These are phyloP conservation scores for Suhomyces prunicola DNA, from an alignment of 805 yeast genomes.

Conservation along the genomic window DNA sequence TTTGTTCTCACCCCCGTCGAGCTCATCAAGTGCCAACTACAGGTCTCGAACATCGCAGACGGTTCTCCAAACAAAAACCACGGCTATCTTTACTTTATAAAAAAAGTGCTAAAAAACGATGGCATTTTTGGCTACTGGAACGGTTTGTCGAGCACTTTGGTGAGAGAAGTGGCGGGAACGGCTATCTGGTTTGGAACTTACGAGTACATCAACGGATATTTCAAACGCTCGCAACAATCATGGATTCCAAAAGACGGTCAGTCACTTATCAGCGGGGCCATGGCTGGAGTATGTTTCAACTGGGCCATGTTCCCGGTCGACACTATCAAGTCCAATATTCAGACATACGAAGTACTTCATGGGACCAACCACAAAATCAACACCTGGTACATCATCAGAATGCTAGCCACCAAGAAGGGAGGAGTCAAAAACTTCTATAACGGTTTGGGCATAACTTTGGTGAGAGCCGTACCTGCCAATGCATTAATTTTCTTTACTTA, in stretches of 20 bases:
- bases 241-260: constrained; percentile 40
- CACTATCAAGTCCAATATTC: constrained; percentile 84
- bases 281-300: constrained; percentile 82
- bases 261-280: constrained; percentile 72
- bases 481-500: constrained; percentile 82
- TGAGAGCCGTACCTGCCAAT: constrained; percentile 85
- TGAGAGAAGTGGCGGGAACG: constrained; percentile 86
- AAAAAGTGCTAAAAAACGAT: constrained; percentile 39
- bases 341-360: constrained; percentile 47
- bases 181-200: constrained; percentile 94
- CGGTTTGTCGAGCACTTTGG: constrained; percentile 77
- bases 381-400: constrained; percentile 2
- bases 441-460: constrained; percentile 78
- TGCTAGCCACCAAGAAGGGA: constrained; percentile 28
- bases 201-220: constrained; percentile 48
- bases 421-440: constrained; percentile 76
- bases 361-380: not conserved
- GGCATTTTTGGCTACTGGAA: constrained; percentile 82
- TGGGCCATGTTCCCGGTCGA: constrained; percentile 83
- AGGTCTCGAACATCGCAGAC: constrained; percentile 47
- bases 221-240: constrained; percentile 25
- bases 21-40: constrained; percentile 81
- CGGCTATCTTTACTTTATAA: constrained; percentile 29
- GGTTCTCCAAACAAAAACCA: constrained; percentile 25
- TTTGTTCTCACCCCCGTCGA: constrained; percentile 90